Percentiles rank a stretch among this genome's conserved stretches.
Evolutionary conservation across 129 eudicot genomes (phyloP).

Genomic region (Ambrosia artemisiifolia): DNA sequence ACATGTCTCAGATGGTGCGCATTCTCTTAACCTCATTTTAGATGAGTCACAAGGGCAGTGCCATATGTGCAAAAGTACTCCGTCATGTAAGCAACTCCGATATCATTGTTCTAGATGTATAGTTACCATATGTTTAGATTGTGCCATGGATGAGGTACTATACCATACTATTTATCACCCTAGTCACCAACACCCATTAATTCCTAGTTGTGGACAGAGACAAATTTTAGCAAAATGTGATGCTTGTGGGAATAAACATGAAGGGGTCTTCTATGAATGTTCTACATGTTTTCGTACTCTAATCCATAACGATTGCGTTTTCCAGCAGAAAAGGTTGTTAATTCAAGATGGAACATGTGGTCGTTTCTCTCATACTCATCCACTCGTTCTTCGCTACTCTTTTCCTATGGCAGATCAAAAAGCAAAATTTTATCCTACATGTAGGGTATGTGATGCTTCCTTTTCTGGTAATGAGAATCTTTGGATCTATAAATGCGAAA

Average conservation of each 20-base stretch:
- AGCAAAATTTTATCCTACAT: neutral
- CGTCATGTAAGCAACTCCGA: neutral
- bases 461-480: neutral
- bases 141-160: neutral
- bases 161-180: neutral
- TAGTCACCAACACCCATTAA: neutral
- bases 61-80: neutral
- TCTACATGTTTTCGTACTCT: neutral
- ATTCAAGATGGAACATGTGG: neutral
- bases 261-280: neutral
- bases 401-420: neutral
- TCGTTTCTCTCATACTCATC: slow-evolving; percentile 7
- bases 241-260: neutral
- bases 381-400: slow-evolving; percentile 21
- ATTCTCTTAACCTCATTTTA: neutral
- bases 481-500: slow-evolving; percentile 24
- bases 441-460: neutral
- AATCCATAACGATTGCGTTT: neutral
- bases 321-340: neutral
- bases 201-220: neutral
- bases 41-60: neutral
- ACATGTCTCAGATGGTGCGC: neutral
- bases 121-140: neutral
- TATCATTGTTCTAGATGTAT: neutral
- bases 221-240: neutral